Base-by-base conservation (phyloP, 371 early-diverging fungal species). In the Mucor racemosus region DNA sequence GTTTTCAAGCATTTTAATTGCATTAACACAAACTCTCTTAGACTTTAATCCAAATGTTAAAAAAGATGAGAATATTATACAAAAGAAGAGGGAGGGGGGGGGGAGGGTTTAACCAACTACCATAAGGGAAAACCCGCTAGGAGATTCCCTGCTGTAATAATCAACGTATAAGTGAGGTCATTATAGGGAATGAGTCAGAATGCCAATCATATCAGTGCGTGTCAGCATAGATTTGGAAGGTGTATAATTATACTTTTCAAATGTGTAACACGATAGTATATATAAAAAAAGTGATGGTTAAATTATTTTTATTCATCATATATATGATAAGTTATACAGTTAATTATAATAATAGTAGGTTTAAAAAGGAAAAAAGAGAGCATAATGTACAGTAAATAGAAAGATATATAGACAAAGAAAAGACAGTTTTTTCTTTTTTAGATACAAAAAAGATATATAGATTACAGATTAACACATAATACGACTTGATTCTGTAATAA, bases 401-500 rank as follows among this genome's bases (percentile, higher is more conserved):
- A 15, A 46, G 14, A 44, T 3, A 60, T 26, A 60, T 21, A 60
- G 17, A 58, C 39, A 62, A 50, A 38, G 46, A 64, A 9, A 42
- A 53, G 31, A 6, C 11, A 13, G 5, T 9, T 7, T 53, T 10
- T 21, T 31, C 26, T 53, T 50, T 53, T 53, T 31, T n/a, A 36
- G 38, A 54, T 41, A 40, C n/a, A 50, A 35, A 50, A 36, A n/a
- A n/a, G 38, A 36, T 7, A 5, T 38, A 21, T 10, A 48, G n/a
- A 53, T 36, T 26, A 26, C 26, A 26, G 48, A 4, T 63, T 63
- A 68, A 58, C 64, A 68, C 64, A 68, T 42, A 42, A 68, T 68
- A 38, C 64, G 70, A 34, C 38, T 65, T 17, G 70, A 61, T 50
- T 65, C 62, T 40, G 44, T 42, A 44, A 60, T 61, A 26, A 55